These are phyloP conservation scores for Phaffomyces opuntiae DNA, from an alignment of 805 yeast genomes.

Conservation along the genomic window DNA sequence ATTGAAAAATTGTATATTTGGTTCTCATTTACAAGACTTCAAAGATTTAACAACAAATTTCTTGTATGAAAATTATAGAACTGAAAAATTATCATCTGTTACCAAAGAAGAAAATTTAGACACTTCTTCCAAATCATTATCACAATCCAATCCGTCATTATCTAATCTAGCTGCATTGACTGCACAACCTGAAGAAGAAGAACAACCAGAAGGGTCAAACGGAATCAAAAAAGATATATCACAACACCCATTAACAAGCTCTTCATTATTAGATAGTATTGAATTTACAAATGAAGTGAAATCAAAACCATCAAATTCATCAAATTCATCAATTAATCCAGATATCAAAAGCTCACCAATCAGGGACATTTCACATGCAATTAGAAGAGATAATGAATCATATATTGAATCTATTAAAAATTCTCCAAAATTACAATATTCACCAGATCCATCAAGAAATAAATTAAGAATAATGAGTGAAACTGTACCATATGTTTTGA, in stretches of 20 bases:
- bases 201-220: neutral
- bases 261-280: constrained; percentile 2
- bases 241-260: constrained; percentile 6
- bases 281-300: neutral
- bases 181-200: constrained; percentile 7
- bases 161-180: constrained; percentile 53
- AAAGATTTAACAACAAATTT: constrained; percentile 75
- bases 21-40: constrained; percentile 77
- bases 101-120: constrained; percentile 23
- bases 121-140: neutral
- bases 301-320: constrained; percentile 3
- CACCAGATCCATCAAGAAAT: constrained; percentile 40
- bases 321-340: constrained; percentile 9
- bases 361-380: constrained; percentile 29
- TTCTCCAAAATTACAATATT: constrained; percentile 26
- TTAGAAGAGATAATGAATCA: constrained; percentile 32
- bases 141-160: constrained; percentile 42
- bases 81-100: constrained; percentile 62
- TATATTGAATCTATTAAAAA: constrained; percentile 30
- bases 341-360: constrained; percentile 28
- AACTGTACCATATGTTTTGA: constrained; percentile 76
- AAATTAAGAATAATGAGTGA: constrained; percentile 74
- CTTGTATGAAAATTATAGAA: constrained; percentile 72
- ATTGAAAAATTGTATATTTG: constrained; percentile 64
- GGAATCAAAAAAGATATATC: too few relatives aligned